These are phyloP conservation scores for Penicillium lividum DNA, from an alignment of 495 filamentous ascomycete species.

Conservation along the genomic window DNA sequence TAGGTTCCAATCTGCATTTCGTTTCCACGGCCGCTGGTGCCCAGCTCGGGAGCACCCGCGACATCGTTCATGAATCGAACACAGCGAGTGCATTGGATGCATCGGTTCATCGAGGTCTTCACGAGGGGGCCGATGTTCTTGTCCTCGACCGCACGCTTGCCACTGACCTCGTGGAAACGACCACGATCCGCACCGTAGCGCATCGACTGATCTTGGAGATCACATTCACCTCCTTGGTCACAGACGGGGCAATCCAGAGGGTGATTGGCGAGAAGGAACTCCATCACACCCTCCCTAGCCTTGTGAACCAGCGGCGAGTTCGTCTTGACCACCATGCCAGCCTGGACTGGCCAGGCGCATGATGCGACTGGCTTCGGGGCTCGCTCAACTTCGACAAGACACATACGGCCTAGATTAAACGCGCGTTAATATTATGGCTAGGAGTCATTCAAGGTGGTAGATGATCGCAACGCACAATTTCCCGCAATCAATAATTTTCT, in stretches of 20 bases:
- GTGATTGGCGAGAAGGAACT: constrained; percentile 96
- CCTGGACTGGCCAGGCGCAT: constrained; percentile 97
- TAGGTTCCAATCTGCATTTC: constrained; percentile 98
- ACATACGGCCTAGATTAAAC: constrained; percentile 72
- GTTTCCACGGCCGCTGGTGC: constrained; percentile 91
- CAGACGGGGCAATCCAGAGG: constrained; percentile 97
- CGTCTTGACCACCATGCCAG: constrained; percentile 98
- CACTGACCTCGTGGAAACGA: constrained; percentile 90
- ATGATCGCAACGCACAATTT: constrained; percentile 65
- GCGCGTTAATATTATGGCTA: not conserved
- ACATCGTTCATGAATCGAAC: constrained; percentile 97
- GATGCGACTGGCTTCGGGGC: constrained; percentile 96
- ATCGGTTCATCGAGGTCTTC: constrained; percentile 99
- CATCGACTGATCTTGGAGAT: constrained; percentile 99
- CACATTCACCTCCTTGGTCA: constrained; percentile 98
- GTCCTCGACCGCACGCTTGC: constrained; percentile 97
- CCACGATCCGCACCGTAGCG: constrained; percentile 94
- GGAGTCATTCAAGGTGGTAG: not conserved
- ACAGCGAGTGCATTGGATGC: constrained; percentile 98
- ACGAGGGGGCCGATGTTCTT: constrained; percentile 99
- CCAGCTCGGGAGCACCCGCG: constrained; percentile 91
- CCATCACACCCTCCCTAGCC: constrained; percentile 97
- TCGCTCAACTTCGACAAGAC: constrained; percentile 94
- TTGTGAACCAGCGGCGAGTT: constrained; percentile 95
- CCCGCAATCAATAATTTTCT: constrained; percentile 98